phyloP scores from a whole-genome alignment of 129 eudicot genomes.

The Arctium lappa region DNA sequence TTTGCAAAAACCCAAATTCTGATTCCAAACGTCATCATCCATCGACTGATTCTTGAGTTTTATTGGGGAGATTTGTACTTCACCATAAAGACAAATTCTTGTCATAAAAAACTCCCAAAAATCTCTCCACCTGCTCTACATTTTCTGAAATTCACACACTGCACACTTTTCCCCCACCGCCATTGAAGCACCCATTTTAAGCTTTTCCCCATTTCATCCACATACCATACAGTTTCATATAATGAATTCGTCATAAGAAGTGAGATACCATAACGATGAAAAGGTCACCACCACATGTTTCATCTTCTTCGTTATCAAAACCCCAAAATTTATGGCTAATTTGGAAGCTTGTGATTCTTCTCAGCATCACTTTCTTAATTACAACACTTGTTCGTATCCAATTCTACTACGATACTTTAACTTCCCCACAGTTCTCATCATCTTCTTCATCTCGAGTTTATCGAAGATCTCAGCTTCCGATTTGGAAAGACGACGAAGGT shows the following conservation, averaged over 20 bases:
- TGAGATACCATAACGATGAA: conserved; percentile 26
- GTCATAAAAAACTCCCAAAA: background rate
- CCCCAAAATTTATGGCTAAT: conserved; percentile 36
- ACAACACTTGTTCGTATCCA: conserved; percentile 38
- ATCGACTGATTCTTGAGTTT: background rate
- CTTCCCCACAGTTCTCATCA: conserved; percentile 15
- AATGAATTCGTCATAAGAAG: background rate
- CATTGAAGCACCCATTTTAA: conserved; percentile 3
- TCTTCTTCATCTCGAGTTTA: background rate
- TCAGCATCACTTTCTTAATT: conserved; percentile 37
- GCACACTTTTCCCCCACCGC: background rate
- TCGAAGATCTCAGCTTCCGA: conserved; percentile 34
- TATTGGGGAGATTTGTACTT: conserved; percentile 5
- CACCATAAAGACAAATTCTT: background rate
- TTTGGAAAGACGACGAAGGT: background rate
- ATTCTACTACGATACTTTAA: conserved; percentile 12
- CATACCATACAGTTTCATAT: background rate
- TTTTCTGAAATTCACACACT: background rate
- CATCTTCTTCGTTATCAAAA: conserved; percentile 4
- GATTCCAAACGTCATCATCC: background rate
- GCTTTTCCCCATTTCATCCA: conserved; percentile 3
- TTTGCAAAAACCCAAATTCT: background rate
- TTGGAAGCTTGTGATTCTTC: conserved; percentile 55
- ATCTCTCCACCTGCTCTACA: background rate
- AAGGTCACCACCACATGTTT: conserved; percentile 21